Evolutionary conservation across 2,329 filamentous ascomycete species (phyloP), one percentile per base, ranked within the genome.

Genomic region (Neofusicoccum laricinum): DNA sequence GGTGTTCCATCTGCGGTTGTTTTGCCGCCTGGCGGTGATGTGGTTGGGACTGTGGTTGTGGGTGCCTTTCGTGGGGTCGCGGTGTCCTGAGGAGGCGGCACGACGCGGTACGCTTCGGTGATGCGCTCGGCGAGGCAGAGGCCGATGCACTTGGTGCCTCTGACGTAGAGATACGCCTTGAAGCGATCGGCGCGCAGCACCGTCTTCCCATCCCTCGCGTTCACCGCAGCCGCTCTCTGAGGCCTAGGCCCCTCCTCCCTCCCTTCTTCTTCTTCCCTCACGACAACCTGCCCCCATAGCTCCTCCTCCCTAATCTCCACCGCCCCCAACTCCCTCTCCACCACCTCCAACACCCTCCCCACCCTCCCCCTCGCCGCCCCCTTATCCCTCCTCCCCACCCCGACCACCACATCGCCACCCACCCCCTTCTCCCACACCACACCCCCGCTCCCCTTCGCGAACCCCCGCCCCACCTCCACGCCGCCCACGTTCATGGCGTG

Each of bases 41-140:
- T 43, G 71, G 71, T 32, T 71, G 67, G 21, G 45, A 40, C 40
- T 10, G 7, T 68, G 38, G 65, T 53, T 64, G 45, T 15, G 25
- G 63, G 49, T 66, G 64, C 41, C 64, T 71, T 64, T 63, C 68
- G 46, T 66, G 65, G 25, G 51, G 68, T 65, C 53, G 66, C 50
- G 61, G 66, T 61, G 65, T 71, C 19, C 19, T 30, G 3, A 4
- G 58, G 15, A 8, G 30, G 63, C 38, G 67, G 68, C 61, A 84
- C 69, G 30, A 89, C 85, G 21, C 75, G 74, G 66, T 81, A 81
- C 7, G 85, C 86, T 68, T 85, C 81, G 71, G 78, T 79, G 67
- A 90, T 89, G 59, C 83, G 81, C 75, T 90, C 86, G 8, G 82
- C 84, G 32, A 90, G 77, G 71, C 86, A 85, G 17, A 86, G 77